These are phyloP conservation scores for Fusarium protoensiforme DNA, from an alignment of 2,329 filamentous ascomycete species.

Conservation along the genomic window DNA sequence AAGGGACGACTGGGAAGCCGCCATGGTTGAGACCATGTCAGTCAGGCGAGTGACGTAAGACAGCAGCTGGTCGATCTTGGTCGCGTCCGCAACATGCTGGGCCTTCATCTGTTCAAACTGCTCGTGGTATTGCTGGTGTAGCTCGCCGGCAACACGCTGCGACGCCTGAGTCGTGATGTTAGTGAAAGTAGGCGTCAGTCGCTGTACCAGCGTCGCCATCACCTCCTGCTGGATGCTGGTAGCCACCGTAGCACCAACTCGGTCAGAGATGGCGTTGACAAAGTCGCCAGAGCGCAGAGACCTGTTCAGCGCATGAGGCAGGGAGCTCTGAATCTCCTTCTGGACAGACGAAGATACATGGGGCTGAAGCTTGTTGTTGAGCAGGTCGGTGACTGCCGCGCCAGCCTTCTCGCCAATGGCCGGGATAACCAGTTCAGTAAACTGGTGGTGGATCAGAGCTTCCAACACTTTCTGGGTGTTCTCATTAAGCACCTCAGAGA, in stretches of 20 bases:
- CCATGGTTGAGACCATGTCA: slow-evolving; percentile 77
- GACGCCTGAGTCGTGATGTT: slow-evolving; percentile 73
- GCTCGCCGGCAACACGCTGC: slow-evolving; percentile 73
- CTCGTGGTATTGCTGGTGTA: slow-evolving; percentile 70
- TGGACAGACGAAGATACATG: slow-evolving; percentile 75
- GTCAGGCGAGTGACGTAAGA: slow-evolving; percentile 73
- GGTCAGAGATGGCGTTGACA: slow-evolving; percentile 75
- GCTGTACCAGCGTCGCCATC: slow-evolving; percentile 67
- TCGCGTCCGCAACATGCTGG: slow-evolving; percentile 61
- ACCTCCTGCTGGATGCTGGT: slow-evolving; percentile 78
- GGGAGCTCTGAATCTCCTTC: slow-evolving; percentile 75
- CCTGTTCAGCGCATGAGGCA: slow-evolving; percentile 70
- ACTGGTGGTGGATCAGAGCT: slow-evolving; percentile 80
- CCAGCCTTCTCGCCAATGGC: slow-evolving; percentile 75
- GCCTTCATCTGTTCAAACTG: slow-evolving; percentile 63
- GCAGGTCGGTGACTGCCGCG: slow-evolving; percentile 75
- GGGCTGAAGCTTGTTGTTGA: slow-evolving; percentile 74
- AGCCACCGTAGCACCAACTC: slow-evolving; percentile 74
- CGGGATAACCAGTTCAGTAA: slow-evolving; percentile 81
- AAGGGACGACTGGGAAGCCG: slow-evolving; percentile 73
- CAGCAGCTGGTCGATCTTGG: slow-evolving; percentile 80
- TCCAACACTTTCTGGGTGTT: slow-evolving; percentile 78
- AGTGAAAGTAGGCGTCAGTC: slow-evolving; percentile 74
- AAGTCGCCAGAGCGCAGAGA: slow-evolving; percentile 78
- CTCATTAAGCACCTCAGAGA: slow-evolving; percentile 69